Evolutionary conservation across 441 rosid species (phyloP).

Genomic region (Bruguiera hainesii): DNA sequence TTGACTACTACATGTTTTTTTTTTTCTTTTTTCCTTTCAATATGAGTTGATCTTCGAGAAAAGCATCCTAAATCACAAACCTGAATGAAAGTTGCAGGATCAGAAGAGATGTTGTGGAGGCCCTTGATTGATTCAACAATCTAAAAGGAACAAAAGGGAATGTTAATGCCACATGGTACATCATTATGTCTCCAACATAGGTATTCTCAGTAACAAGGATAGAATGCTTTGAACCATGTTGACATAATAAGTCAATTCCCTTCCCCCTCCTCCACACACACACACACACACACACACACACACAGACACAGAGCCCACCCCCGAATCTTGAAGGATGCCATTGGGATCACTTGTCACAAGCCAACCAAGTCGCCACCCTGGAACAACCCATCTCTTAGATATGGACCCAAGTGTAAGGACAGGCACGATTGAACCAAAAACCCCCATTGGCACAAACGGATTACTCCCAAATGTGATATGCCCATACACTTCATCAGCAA

Average conservation of each 20-base stretch:
- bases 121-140: conserved; percentile 32
- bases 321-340: conserved; percentile 37
- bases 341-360: conserved; percentile 39
- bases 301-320: conserved; percentile 24
- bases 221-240: too few relatives aligned
- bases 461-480: conserved; percentile 47
- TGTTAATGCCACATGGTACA: too few relatives aligned
- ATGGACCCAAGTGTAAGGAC: conserved; percentile 57
- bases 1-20: too few relatives aligned
- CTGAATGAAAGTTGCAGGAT: conserved; percentile 45
- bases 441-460: conserved; percentile 60
- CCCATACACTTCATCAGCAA: conserved; percentile 63
- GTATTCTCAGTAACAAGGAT: too few relatives aligned
- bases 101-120: conserved; percentile 32
- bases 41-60: not conserved
- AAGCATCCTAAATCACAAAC: not conserved
- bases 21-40: not conserved
- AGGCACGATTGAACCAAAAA: conserved; percentile 49
- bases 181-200: too few relatives aligned
- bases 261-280: conserved; percentile 11
- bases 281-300: not conserved
- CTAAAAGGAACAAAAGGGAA: conserved; percentile 14
- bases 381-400: conserved; percentile 73
- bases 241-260: too few relatives aligned
- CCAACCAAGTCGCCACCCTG: conserved; percentile 75